A percentile compares a stretch with the other conserved stretches of the same genome.
Conservation (phyloP, 2,329 filamentous ascomycete species). For the Aspergillus quadricinctus region DNA sequence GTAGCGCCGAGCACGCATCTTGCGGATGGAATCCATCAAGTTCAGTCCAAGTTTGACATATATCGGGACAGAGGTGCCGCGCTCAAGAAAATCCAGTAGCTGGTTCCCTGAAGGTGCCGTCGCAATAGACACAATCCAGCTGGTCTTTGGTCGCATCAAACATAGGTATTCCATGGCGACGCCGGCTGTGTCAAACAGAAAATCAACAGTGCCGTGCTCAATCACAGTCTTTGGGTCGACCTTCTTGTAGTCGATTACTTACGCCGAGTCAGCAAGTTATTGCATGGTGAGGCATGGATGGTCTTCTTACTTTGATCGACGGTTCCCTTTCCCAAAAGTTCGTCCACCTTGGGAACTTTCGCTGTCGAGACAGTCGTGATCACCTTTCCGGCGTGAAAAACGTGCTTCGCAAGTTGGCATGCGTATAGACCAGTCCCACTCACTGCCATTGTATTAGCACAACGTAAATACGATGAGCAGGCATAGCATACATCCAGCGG, state of each 20-base stretch:
- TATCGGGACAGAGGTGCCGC: conserved; percentile 23
- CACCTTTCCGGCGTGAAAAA: conserved; percentile 45
- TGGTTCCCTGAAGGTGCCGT: conserved; percentile 33
- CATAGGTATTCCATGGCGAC: conserved; percentile 39
- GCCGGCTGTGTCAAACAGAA: conserved; percentile 49
- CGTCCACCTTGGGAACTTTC: conserved; percentile 46
- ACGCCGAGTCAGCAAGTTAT: not conserved
- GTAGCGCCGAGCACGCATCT: conserved; percentile 34
- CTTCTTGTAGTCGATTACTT: conserved; percentile 50
- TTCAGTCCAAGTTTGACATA: not conserved
- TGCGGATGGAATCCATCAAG: not conserved
- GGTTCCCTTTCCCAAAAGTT: conserved; percentile 40
- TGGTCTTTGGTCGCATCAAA: conserved; percentile 38
- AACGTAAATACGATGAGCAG: not conserved
- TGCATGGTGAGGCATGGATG: not conserved
- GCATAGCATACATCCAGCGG: conserved; percentile 37
- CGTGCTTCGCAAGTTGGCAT: conserved; percentile 49
- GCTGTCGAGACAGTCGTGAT: conserved; percentile 52
- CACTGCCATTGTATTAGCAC: conserved; percentile 23
- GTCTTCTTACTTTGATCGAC: conserved; percentile 40
- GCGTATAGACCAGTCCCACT: conserved; percentile 46
- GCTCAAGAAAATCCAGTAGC: conserved; percentile 29
- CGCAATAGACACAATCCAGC: conserved; percentile 35
- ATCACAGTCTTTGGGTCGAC: conserved; percentile 37
- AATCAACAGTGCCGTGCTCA: conserved; percentile 44